Conservation (phyloP, 805 yeast genomes). For the Candida pseudoglaebosa region DNA sequence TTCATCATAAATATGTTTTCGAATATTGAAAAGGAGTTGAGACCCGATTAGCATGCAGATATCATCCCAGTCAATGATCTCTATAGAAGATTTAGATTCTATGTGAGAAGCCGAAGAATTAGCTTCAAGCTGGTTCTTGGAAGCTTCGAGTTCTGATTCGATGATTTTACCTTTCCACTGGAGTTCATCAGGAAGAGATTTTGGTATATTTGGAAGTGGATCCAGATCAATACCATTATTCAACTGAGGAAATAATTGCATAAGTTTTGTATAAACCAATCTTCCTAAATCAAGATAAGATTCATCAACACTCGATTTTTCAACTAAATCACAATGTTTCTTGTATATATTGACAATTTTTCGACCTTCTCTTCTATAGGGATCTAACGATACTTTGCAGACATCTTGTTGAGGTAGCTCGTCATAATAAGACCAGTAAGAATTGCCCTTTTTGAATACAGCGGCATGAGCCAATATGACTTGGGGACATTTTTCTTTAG, state of each 20-base stretch:
- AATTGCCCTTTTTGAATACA: constrained; percentile 82
- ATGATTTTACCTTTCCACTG: constrained; percentile 28
- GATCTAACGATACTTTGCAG: constrained; percentile 87
- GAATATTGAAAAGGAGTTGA: constrained; percentile 47
- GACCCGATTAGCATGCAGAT: constrained; percentile 66
- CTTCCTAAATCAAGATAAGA: constrained; percentile 83
- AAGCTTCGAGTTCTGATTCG: constrained; percentile 14
- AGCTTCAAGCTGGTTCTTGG: constrained; percentile 2
- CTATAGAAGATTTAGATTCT: not conserved
- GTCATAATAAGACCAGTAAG: constrained; percentile 72
- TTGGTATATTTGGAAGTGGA: constrained; percentile 46
- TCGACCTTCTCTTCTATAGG: constrained; percentile 83
- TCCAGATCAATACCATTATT: constrained; percentile 9
- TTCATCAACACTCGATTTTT: constrained; percentile 96
- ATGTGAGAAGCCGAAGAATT: constrained; percentile 4
- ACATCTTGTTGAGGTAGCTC: constrained; percentile 53
- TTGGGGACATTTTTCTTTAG: constrained; percentile 70
- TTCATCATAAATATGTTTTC: constrained; percentile 48
- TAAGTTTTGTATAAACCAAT: constrained; percentile 43
- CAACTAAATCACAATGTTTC: constrained; percentile 61
- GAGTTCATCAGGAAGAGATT: constrained; percentile 24
- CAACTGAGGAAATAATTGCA: constrained; percentile 47
- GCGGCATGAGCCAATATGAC: constrained; percentile 87
- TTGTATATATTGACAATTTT: constrained; percentile 68
- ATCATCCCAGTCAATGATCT: constrained; percentile 68